Base-by-base conservation (phyloP, 768 basidiomycete species). In the Coprinopsis marcescibilis region DNA sequence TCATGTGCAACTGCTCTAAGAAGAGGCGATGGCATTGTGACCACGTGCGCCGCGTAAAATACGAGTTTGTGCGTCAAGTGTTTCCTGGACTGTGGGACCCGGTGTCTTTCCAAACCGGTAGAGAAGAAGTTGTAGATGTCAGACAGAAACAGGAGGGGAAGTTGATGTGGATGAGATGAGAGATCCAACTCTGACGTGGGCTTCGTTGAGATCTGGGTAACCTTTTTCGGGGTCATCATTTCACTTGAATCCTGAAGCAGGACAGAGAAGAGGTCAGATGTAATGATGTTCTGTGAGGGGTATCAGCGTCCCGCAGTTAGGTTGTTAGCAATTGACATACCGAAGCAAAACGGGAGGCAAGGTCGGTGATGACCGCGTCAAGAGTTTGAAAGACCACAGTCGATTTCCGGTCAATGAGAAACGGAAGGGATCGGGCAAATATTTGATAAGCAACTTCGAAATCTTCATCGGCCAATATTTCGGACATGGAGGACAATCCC, bases 21-120 rank as follows among this genome's bases (percentile, higher is more conserved):
- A 35, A 70, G 55, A 3, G 54, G 51, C 33, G 67, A 54, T 1
- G 83, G 75, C n/a, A 68, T 73, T 1, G 75, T 69, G 17, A 77
- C 49, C 5, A 81, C 58, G 53, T 83, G 76, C 5, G 81, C 83
- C 3, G 78, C 78, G 52, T 89, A 90, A 63, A 83, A 90, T 12
- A 70, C 60, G 20, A 89, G 53, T 64, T 88, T 90, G 53, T 78
- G 78, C 7, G 68, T 60, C 40, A 77, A 61, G 54, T 75, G 76
- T 42, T 65, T 69, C 30, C 42, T 43, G 10, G 35, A 40, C 20
- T 39, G 42, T 24, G 45, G 41, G 23, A 26, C 43, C 30, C 34
- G 32, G 15, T 11, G 50, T 17, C 6, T 38, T 7, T 36, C 42
- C 17, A 38, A 14, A 7, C 26, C 35, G 23, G 14, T 27, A 29